phyloP scores from a whole-genome alignment of 768 basidiomycete genomes.

The Mycena leptocephala region DNA sequence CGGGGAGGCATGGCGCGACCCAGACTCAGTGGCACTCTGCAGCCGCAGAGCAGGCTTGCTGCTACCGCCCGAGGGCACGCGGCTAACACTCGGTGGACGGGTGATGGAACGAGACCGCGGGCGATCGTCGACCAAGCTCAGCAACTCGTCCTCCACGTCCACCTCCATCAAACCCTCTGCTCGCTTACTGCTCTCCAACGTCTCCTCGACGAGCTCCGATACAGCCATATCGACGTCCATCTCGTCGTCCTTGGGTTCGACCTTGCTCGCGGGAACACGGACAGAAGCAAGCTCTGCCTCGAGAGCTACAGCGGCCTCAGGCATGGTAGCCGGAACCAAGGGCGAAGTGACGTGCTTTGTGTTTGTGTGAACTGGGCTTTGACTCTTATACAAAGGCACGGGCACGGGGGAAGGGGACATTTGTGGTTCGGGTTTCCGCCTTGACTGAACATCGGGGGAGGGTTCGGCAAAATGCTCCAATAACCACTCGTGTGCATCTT shows the following conservation, averaged over 20 bases:
- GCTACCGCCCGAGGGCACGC: slow-evolving; percentile 28
- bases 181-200: slow-evolving; percentile 48
- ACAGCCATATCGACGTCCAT: slow-evolving; percentile 65
- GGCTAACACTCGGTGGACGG: slow-evolving; percentile 25
- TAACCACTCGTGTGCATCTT: slow-evolving; percentile 76
- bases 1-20: slow-evolving; percentile 31
- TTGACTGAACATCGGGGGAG: slow-evolving; percentile 37
- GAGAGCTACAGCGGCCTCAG: slow-evolving; percentile 57
- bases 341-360: slow-evolving; percentile 39
- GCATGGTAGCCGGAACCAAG: slow-evolving; percentile 42
- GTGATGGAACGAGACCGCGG: slow-evolving; percentile 40
- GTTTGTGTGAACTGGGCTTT: slow-evolving; percentile 43
- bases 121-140: slow-evolving; percentile 78
- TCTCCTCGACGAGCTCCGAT: slow-evolving; percentile 61
- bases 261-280: slow-evolving; percentile 48
- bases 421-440: slow-evolving; percentile 25
- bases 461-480: slow-evolving; percentile 67
- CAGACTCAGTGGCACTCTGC: slow-evolving; percentile 18
- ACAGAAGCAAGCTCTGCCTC: slow-evolving; percentile 65
- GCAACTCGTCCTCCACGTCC: slow-evolving; percentile 77
- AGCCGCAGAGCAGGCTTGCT: slow-evolving; percentile 29
- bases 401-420: slow-evolving; percentile 43
- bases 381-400: slow-evolving; percentile 45
- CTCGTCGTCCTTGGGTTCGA: slow-evolving; percentile 52
- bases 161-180: slow-evolving; percentile 51